Base-by-base conservation (phyloP, 2,329 filamentous ascomycete species). In the Colletotrichum filicis region DNA sequence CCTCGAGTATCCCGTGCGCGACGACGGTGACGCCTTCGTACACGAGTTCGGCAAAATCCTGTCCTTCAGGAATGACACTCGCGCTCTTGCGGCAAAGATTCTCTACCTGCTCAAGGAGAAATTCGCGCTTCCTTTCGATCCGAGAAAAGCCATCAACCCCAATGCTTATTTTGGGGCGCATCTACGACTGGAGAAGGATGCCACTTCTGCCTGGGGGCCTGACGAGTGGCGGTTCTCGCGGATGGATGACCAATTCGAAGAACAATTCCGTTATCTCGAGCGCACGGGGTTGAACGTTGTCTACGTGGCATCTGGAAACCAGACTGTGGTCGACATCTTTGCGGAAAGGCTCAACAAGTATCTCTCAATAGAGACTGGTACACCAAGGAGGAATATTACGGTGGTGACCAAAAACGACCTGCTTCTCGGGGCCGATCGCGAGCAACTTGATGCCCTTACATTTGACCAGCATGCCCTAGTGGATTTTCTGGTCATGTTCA, bases 1-100 rank as follows among this genome's bases (percentile, higher is more conserved):
- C 67, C 79, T 83, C 55, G 79, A 83, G 59, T 84, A 83, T 63
- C 82, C 82, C 11, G 79, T 80, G 4, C 77, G 76, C 56, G 78
- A 78, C 58, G 82, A 84, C 74, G 82, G 82, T 46, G 74, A 76
- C 56, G 76, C 74, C 14, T 80, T 84, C 35, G 80, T 78, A 1
- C 76, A 76, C 75, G 77, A 79, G 67, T 81, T 80, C 66, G 80
- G 80, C 76, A 81, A 81, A 76, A 76, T 81, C 60, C 65, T 81
- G 19, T 80, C 79, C 9, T 81, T 81, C 68, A 78, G 80, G 7
- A 75, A 74, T 62, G 79, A 81, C 64, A 79, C 79, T 3, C 79
- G 79, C 53, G 77, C 71, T 4, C 73, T 81, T 11, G 78, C 80
- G 0, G 80, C 79, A 22, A 75, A 76, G 64, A 77, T 79, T 8